Percentiles rank a stretch among this genome's conserved stretches.
Evolutionary conservation across 2,329 filamentous ascomycete species (phyloP).

Genomic region (Nemania diffusa): DNA sequence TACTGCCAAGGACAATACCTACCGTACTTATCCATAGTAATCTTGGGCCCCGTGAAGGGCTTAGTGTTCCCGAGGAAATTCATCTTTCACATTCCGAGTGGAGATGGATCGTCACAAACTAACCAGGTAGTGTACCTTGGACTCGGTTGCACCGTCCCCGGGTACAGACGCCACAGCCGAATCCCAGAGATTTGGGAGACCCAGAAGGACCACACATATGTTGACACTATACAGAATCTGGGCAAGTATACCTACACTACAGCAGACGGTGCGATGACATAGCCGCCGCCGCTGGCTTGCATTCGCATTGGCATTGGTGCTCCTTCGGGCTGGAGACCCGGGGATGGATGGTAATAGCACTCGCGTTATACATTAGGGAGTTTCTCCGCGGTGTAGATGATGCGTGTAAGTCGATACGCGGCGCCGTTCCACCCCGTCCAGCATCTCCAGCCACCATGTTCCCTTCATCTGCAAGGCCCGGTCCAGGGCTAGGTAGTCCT

Average conservation of each 20-base stretch:
- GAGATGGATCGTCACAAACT: constrained; percentile 19
- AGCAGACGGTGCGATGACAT: neutral
- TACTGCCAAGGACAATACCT: too few relatives aligned
- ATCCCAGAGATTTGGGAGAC: constrained; percentile 31
- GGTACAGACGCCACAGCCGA: constrained; percentile 32
- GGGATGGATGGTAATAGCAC: constrained; percentile 25
- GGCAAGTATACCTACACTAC: neutral
- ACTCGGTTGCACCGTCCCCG: constrained; percentile 33
- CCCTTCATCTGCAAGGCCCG: constrained; percentile 9
- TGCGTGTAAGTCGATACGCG: neutral
- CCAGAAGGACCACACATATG: constrained; percentile 33
- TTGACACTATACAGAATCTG: neutral
- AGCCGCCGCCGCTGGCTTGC: constrained; percentile 22
- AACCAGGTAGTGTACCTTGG: constrained; percentile 11
- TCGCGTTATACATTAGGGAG: constrained; percentile 17
- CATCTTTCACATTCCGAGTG: constrained; percentile 21
- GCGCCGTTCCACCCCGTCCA: constrained; percentile 2
- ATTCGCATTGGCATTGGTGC: constrained; percentile 5
- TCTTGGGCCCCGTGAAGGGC: neutral
- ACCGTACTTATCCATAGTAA: neutral
- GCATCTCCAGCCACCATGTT: constrained; percentile 12
- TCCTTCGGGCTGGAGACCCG: constrained; percentile 19
- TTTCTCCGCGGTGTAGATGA: neutral
- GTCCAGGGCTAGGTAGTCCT: neutral
- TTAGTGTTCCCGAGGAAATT: constrained; percentile 11